A percentile compares a stretch with the other conserved stretches of the same genome.
Conservation (phyloP, 2,329 filamentous ascomycete genomes). For the Didymella glomerata region DNA sequence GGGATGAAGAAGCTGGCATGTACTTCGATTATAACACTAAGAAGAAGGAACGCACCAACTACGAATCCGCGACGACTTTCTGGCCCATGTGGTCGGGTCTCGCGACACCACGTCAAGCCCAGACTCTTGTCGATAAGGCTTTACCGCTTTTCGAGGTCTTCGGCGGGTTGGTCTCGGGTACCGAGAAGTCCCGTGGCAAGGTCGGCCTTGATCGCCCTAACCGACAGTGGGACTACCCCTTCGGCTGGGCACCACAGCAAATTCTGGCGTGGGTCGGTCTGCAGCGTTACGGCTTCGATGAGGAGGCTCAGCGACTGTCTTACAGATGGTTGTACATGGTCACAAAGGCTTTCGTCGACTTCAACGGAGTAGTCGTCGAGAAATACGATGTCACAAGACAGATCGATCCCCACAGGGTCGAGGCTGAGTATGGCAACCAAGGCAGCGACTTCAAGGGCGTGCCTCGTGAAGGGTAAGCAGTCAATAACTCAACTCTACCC, state of each 20-base stretch:
- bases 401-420: conserved; percentile 89
- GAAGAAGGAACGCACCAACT: conserved; percentile 79
- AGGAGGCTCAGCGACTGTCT: conserved; percentile 86
- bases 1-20: conserved; percentile 92
- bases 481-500: background rate
- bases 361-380: conserved; percentile 97
- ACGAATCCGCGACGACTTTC: conserved; percentile 93
- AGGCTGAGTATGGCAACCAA: conserved; percentile 98
- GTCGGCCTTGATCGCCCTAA: conserved; percentile 86
- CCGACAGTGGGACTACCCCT: conserved; percentile 97
- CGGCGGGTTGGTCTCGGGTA: conserved; percentile 88
- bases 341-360: conserved; percentile 97
- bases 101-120: conserved; percentile 85
- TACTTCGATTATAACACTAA: conserved; percentile 97
- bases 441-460: conserved; percentile 95
- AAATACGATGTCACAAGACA: conserved; percentile 97
- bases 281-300: conserved; percentile 87
- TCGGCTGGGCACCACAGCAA: conserved; percentile 98
- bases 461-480: conserved; percentile 88
- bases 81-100: conserved; percentile 98
- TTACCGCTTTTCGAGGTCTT: conserved; percentile 87
- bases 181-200: conserved; percentile 83
- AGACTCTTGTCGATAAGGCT: conserved; percentile 78
- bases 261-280: conserved; percentile 97
- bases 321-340: conserved; percentile 99